A percentile compares a stretch with the other conserved stretches of the same genome.
These are phyloP conservation scores for Citrus maxima DNA, from an alignment of 345 rosid species.

Conservation along the genomic window DNA sequence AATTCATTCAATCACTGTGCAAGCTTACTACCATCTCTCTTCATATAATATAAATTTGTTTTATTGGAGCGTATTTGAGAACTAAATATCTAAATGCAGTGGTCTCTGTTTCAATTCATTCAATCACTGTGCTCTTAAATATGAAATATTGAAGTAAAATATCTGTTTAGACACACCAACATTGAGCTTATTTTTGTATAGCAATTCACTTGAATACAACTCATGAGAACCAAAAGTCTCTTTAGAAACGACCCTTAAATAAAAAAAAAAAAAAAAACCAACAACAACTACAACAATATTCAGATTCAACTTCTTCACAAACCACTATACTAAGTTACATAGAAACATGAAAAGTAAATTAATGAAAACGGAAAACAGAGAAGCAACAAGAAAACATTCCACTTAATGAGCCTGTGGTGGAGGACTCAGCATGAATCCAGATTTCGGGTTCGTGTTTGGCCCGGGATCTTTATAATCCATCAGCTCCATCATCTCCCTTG, in stretches of 20 bases:
- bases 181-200: background rate
- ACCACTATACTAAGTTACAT: background rate
- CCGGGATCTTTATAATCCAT: conserved; percentile 47
- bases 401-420: conserved; percentile 29
- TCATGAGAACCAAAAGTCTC: background rate
- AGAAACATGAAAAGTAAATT: background rate
- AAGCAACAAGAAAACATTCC: background rate
- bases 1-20: background rate
- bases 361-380: background rate
- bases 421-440: conserved; percentile 35
- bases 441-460: conserved; percentile 48
- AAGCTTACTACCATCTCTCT: background rate
- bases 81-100: background rate
- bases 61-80: background rate
- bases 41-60: background rate
- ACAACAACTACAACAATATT: background rate
- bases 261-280: background rate
- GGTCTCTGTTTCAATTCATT: background rate
- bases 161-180: background rate
- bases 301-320: background rate
- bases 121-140: background rate
- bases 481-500: conserved; percentile 34
- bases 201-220: background rate
- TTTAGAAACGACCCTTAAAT: background rate
- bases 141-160: background rate